A percentile compares a stretch with the other conserved stretches of the same genome.
These are phyloP conservation scores for Rubroboletus pulcherrimus DNA, from an alignment of 768 basidiomycete genomes.

Conservation along the genomic window DNA sequence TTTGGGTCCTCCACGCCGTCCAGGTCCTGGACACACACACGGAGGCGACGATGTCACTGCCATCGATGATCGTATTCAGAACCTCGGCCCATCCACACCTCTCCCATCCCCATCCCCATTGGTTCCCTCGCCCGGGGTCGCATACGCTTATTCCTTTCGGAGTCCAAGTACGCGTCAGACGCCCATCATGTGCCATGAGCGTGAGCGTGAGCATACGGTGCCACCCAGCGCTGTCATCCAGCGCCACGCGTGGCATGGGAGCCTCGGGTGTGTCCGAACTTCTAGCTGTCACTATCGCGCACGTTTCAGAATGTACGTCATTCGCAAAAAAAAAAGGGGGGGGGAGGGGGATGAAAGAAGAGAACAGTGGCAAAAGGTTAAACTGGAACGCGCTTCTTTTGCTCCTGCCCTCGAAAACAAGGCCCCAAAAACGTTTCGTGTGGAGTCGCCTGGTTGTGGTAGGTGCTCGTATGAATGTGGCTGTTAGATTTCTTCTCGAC, in stretches of 20 bases:
- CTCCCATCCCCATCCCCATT: neutral
- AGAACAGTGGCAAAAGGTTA: slow-evolving; percentile 2
- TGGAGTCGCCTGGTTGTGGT: neutral
- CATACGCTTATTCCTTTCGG: neutral
- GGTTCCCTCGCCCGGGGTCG: neutral
- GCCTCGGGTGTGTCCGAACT: neutral
- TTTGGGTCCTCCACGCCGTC: neutral
- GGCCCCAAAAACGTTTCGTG: neutral
- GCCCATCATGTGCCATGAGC: neutral
- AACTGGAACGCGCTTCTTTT: slow-evolving; percentile 1
- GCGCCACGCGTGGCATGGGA: neutral
- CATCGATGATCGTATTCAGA: neutral
- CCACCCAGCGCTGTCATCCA: too few relatives aligned
- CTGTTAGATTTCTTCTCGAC: neutral
- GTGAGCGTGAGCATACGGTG: neutral
- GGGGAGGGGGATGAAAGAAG: neutral
- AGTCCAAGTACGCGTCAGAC: neutral
- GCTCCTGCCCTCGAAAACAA: neutral
- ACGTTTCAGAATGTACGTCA: slow-evolving; percentile 2
- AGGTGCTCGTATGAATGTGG: neutral
- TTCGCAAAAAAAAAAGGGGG: neutral
- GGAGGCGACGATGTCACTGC: neutral
- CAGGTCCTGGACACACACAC: neutral
- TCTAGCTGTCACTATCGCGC: neutral
- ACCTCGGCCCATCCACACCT: neutral